Percentiles rank a stretch among this genome's conserved stretches.
Evolutionary conservation across 2,329 filamentous ascomycete genomes (phyloP).

Genomic region (Albifimbria verrucaria): DNA sequence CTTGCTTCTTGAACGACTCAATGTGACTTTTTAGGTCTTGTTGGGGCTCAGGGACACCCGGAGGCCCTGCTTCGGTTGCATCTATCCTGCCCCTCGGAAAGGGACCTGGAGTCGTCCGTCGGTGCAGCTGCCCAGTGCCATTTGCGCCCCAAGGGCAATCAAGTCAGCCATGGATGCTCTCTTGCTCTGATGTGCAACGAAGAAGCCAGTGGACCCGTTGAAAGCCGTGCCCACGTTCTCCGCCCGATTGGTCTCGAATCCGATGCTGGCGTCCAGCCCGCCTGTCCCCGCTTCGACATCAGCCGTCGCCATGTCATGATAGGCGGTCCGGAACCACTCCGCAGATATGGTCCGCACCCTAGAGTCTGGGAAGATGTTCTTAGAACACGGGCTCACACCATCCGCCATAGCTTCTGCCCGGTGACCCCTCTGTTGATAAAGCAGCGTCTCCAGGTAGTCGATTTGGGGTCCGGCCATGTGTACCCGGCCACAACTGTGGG

Average conservation of each 20-base stretch:
- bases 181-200: neutral
- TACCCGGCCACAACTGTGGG: too few species aligned
- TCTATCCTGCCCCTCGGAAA: conserved; percentile 5
- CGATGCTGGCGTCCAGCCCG: conserved; percentile 27
- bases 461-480: neutral
- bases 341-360: conserved; percentile 28
- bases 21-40: conserved; percentile 7
- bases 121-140: neutral
- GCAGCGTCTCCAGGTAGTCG: neutral
- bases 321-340: conserved; percentile 29
- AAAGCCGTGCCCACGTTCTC: conserved; percentile 25
- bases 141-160: neutral
- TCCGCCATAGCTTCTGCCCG: neutral
- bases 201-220: conserved; percentile 8
- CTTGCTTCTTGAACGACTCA: conserved; percentile 11
- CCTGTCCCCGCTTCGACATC: conserved; percentile 21
- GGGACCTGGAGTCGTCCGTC: neutral
- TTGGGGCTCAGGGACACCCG: conserved; percentile 11
- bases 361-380: conserved; percentile 27
- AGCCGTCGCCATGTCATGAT: conserved; percentile 26
- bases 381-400: neutral
- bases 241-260: conserved; percentile 23
- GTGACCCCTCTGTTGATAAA: neutral
- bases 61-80: conserved; percentile 8
- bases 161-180: neutral